Conservation (phyloP, 2,329 filamentous ascomycete genomes). For the Dendryphion nanum region DNA sequence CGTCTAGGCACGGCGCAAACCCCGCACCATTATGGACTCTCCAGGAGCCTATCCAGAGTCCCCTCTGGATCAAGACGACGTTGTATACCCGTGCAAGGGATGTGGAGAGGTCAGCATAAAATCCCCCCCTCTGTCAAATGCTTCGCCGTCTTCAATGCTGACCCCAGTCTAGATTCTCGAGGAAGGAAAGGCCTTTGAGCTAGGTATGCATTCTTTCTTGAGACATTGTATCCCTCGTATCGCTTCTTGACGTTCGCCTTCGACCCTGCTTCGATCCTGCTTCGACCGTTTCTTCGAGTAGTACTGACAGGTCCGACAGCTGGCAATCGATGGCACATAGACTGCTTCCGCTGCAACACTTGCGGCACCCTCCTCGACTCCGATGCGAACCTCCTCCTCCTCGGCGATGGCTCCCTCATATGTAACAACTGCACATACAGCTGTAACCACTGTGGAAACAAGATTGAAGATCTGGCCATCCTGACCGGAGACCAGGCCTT, state of each 20-base stretch:
- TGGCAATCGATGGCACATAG: constrained; percentile 96
- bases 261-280: constrained; percentile 5
- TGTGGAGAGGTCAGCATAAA: constrained; percentile 40
- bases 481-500: constrained; percentile 97
- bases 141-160: constrained; percentile 4
- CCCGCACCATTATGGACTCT: constrained; percentile 55
- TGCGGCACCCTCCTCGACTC: constrained; percentile 96
- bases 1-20: no score
- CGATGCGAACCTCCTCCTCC: constrained; percentile 92
- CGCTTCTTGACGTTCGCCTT: no score
- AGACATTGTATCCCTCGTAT: constrained; percentile 16
- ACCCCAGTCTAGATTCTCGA: constrained; percentile 73
- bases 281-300: constrained; percentile 1
- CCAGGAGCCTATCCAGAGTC: constrained; percentile 56
- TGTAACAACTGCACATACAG: constrained; percentile 99
- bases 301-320: constrained; percentile 55
- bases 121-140: constrained; percentile 7
- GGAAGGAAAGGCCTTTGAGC: constrained; percentile 96
- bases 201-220: constrained; percentile 62
- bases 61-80: constrained; percentile 42
- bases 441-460: constrained; percentile 93
- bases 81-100: constrained; percentile 68
- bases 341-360: constrained; percentile 97
- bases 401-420: constrained; percentile 95
- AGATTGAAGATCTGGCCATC: constrained; percentile 97